phyloP scores from a whole-genome alignment of 2,329 filamentous ascomycete species.

The Penicillium sclerotiorum region DNA sequence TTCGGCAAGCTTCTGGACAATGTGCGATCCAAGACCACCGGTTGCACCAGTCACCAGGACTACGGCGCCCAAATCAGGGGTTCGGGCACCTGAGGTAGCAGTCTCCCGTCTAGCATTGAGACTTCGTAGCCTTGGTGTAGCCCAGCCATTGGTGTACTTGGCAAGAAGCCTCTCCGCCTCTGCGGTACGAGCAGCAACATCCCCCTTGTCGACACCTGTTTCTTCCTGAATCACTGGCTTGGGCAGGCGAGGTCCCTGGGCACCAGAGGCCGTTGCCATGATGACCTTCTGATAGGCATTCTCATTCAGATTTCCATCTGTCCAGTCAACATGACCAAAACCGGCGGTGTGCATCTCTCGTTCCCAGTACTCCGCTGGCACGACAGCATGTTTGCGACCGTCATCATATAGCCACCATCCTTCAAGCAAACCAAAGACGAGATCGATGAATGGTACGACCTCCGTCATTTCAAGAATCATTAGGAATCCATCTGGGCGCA shows the following conservation, averaged over 20 bases:
- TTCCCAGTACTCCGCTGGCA: constrained; percentile 27
- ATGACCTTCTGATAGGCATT: constrained; percentile 26
- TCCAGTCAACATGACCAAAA: constrained; percentile 39
- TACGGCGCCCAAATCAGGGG: not conserved
- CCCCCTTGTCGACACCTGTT: not conserved
- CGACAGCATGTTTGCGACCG: constrained; percentile 37
- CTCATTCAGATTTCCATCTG: constrained; percentile 32
- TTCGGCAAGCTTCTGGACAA: constrained; percentile 40
- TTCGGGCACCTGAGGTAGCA: not conserved
- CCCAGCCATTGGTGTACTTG: not conserved
- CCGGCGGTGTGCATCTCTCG: constrained; percentile 29
- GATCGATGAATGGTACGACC: constrained; percentile 32
- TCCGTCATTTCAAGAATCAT: constrained; percentile 38
- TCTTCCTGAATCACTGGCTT: not conserved
- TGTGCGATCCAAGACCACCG: constrained; percentile 44
- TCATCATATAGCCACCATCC: constrained; percentile 47
- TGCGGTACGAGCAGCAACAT: not conserved
- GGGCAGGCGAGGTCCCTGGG: not conserved
- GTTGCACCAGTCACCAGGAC: constrained; percentile 45
- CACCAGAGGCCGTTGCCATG: constrained; percentile 21
- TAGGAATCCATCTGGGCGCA: constrained; percentile 34
- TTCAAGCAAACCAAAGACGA: constrained; percentile 39
- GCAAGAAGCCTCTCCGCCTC: not conserved
- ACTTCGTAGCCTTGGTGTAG: not conserved
- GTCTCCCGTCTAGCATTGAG: not conserved